Conservation (phyloP, 2,329 filamentous ascomycete species). For the Trichoderma semiorbis region DNA sequence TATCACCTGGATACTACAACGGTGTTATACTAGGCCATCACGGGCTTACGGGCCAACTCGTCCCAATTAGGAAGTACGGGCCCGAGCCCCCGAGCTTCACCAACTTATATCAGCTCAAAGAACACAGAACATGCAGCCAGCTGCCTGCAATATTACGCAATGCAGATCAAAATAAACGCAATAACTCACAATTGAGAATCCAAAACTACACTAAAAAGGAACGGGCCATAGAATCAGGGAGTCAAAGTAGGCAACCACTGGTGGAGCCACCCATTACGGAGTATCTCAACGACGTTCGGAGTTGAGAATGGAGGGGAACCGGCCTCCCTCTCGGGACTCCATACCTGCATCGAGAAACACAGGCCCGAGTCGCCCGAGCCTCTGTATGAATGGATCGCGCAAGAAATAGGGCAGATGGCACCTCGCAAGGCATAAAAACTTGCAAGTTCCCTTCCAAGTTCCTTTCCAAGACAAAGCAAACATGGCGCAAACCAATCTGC, state of each 20-base stretch:
- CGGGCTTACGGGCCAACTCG: not conserved
- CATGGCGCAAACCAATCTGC: conserved; percentile 11
- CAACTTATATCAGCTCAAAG: not conserved
- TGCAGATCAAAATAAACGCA: not conserved
- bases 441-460: not conserved
- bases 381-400: not conserved
- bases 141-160: not conserved
- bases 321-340: not conserved
- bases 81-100: not conserved
- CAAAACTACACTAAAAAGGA: not conserved
- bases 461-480: not conserved
- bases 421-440: not conserved
- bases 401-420: not conserved
- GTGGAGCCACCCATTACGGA: not conserved
- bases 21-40: too few relatives aligned
- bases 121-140: not conserved
- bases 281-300: not conserved
- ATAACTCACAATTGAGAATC: not conserved
- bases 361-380: not conserved
- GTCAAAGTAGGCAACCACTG: not conserved
- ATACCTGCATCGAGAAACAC: not conserved
- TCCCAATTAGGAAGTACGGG: not conserved
- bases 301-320: not conserved
- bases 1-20: not conserved
- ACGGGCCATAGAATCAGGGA: not conserved